phyloP scores from a whole-genome alignment of 768 basidiomycete genomes.

The Pholiota conissans region DNA sequence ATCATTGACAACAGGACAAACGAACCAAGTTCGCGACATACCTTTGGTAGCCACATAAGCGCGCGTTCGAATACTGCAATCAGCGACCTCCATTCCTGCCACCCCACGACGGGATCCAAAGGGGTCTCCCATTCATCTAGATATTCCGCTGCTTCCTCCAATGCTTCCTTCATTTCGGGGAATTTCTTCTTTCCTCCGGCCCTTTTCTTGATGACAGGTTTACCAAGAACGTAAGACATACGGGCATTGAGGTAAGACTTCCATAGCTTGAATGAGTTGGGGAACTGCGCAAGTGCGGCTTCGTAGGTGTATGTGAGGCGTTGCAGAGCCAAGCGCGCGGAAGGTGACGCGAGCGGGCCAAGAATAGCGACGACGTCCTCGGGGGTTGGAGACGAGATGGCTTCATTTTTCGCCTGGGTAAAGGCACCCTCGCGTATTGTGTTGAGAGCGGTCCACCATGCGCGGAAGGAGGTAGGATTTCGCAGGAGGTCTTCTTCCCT shows the following conservation, averaged over 20 bases:
- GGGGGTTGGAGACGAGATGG: constrained; percentile 34
- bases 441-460: constrained; percentile 90
- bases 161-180: constrained; percentile 85
- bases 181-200: constrained; percentile 90
- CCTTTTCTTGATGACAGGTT: constrained; percentile 65
- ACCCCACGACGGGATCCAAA: constrained; percentile 87
- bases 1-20: constrained; percentile 8
- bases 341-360: constrained; percentile 76
- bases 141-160: constrained; percentile 83
- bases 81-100: constrained; percentile 92
- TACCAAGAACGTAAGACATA: constrained; percentile 85
- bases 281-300: constrained; percentile 83
- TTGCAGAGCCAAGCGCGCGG: constrained; percentile 75
- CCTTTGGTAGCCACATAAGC: constrained; percentile 92
- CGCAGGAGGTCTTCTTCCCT: constrained; percentile 93
- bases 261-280: constrained; percentile 94
- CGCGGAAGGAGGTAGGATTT: constrained; percentile 87
- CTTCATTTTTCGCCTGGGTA: constrained; percentile 57
- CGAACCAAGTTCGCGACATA: constrained; percentile 34
- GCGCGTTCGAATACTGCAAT: constrained; percentile 90
- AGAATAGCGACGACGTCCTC: constrained; percentile 60
- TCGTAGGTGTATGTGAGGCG: constrained; percentile 93
- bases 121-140: constrained; percentile 85
- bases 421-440: constrained; percentile 67
- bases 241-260: constrained; percentile 86